These are phyloP conservation scores for Penicillium malachiteum DNA, from an alignment of 495 filamentous ascomycete species.

Conservation along the genomic window DNA sequence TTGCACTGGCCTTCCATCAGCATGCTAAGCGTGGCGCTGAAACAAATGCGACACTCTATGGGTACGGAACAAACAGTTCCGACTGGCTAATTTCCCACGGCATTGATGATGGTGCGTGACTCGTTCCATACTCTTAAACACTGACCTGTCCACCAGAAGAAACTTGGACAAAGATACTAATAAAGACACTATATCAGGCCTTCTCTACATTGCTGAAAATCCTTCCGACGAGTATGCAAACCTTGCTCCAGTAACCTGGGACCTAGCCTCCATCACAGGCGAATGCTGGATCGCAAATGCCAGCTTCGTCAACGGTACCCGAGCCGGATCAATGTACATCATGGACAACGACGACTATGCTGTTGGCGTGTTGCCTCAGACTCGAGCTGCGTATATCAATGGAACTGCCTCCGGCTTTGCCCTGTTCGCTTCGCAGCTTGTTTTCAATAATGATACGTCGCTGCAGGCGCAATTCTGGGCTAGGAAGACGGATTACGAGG, in stretches of 20 bases:
- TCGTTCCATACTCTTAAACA: not conserved
- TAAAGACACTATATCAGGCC: not conserved
- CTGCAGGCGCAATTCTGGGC: conserved; percentile 22
- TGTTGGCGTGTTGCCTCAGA: conserved; percentile 10
- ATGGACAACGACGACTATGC: conserved; percentile 6
- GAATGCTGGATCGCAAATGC: conserved; percentile 21
- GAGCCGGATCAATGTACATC: conserved; percentile 16
- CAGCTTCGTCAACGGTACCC: conserved; percentile 12
- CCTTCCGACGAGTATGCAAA: conserved; percentile 5
- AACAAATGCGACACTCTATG: conserved; percentile 16
- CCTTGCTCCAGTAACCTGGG: conserved; percentile 10
- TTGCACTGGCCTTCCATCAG: not conserved
- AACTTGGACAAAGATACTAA: not conserved
- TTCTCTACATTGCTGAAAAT: conserved; percentile 12
- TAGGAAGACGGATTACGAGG: not conserved
- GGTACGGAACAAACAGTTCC: conserved; percentile 14
- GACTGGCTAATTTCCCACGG: conserved; percentile 12
- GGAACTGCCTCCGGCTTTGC: conserved; percentile 18
- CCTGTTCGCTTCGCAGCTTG: conserved; percentile 18
- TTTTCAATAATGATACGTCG: conserved; percentile 15
- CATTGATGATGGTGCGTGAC: conserved; percentile 7
- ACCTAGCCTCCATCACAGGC: conserved; percentile 15
- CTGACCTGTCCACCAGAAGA: not conserved
- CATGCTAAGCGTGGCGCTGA: conserved; percentile 14
- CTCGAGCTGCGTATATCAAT: conserved; percentile 9